Evolutionary conservation across 108 stramenopile species (phyloP).

Genomic region (Fistulifera solaris): DNA sequence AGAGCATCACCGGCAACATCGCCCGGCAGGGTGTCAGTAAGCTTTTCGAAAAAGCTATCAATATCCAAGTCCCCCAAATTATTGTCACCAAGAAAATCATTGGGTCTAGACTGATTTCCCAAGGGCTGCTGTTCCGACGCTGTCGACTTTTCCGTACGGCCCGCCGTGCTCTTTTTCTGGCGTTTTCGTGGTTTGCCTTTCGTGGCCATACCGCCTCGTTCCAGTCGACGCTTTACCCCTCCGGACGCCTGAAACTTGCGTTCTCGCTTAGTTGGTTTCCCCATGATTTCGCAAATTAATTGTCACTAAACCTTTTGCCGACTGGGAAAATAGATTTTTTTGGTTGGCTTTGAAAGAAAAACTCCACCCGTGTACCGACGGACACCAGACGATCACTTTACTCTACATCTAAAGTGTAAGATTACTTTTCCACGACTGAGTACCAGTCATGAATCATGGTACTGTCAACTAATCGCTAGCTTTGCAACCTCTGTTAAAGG

Average conservation of each 20-base stretch:
- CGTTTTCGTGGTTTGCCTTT: slow-evolving; percentile 56
- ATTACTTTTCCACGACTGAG: no score
- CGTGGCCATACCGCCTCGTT: slow-evolving; percentile 59
- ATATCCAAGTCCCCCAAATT: slow-evolving; percentile 40
- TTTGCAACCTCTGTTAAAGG: no score
- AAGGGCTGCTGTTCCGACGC: neutral
- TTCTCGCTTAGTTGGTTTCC: slow-evolving; percentile 72
- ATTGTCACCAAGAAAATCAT: slow-evolving; percentile 20
- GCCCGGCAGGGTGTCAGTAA: slow-evolving; percentile 23
- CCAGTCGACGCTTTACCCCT: slow-evolving; percentile 52
- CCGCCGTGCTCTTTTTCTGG: slow-evolving; percentile 11
- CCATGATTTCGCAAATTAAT: no score
- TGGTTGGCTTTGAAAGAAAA: no score
- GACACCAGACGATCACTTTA: no score
- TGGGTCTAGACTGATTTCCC: slow-evolving; percentile 10
- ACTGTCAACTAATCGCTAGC: no score
- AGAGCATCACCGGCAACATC: slow-evolving; percentile 7
- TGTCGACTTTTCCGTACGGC: neutral
- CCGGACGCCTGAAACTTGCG: slow-evolving; percentile 70
- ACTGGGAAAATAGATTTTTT: no score
- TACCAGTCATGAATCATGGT: no score
- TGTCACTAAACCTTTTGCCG: no score
- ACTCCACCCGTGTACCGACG: no score
- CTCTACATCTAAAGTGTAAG: no score
- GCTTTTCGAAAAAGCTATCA: slow-evolving; percentile 34